phyloP scores from a whole-genome alignment of 2,329 filamentous ascomycete genomes.

The Ceratocystis ficicola region DNA sequence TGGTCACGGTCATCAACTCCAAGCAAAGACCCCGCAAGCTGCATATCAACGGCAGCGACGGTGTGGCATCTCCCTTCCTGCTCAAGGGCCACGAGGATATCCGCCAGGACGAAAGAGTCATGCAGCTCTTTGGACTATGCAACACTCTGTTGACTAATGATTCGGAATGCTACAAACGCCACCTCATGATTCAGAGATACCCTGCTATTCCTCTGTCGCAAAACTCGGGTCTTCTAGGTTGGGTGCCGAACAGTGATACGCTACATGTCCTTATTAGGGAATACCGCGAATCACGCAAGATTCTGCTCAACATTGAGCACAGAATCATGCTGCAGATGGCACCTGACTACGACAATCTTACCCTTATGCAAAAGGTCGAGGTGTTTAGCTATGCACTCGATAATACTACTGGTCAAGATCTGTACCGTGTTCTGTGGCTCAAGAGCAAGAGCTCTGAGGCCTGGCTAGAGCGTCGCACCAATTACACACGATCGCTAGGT shows the following conservation, averaged over 20 bases:
- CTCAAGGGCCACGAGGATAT: conserved; percentile 99
- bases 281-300: conserved; percentile 93
- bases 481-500: conserved; percentile 90
- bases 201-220: conserved; percentile 95
- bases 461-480: conserved; percentile 96
- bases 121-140: conserved; percentile 96
- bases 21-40: conserved; percentile 93
- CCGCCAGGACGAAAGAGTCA: conserved; percentile 94
- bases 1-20: conserved; percentile 84
- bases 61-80: conserved; percentile 71
- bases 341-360: conserved; percentile 95
- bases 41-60: conserved; percentile 78
- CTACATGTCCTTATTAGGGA: conserved; percentile 93
- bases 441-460: conserved; percentile 97
- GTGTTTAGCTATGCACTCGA: conserved; percentile 98
- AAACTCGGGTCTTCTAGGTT: conserved; percentile 86
- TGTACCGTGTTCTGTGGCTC: conserved; percentile 95
- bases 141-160: conserved; percentile 92
- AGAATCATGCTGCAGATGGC: conserved; percentile 99
- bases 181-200: conserved; percentile 91
- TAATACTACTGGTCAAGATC: conserved; percentile 96
- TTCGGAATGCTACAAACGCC: conserved; percentile 90
- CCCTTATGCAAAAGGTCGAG: conserved; percentile 99
- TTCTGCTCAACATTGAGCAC: conserved; percentile 96
- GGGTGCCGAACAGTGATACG: conserved; percentile 96